Base-by-base conservation (phyloP, 2,329 filamentous ascomycete species). In the Calonectria hawksworthii region DNA sequence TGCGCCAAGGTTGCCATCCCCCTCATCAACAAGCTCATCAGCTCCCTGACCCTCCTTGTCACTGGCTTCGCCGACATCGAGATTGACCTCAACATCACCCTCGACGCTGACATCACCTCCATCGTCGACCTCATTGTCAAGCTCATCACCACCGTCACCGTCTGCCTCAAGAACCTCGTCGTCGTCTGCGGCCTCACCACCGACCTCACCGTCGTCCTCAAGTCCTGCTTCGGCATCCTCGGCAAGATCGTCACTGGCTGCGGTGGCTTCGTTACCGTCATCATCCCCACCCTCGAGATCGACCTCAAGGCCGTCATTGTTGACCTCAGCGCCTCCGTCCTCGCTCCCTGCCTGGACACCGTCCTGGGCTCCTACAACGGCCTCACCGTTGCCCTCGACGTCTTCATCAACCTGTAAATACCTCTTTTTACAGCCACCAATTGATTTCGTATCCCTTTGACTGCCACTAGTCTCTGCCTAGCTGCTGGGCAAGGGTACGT, bases 321-420 rank as follows among this genome's bases (percentile, higher is more conserved):
- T 23, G 56, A 63, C 56, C 34, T 63, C 23, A 41, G 56, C 34
- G 56, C 23, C 56, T 41, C 34, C 16, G 36, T 63, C 56, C 56
- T 63, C 34, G n/a, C 56, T 9, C 34, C 56, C 13, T 63, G 56
- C 56, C 56, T 63, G n/a, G 56, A 21, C 56, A 41, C n/a, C 13
- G 56, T 63, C 34, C 36, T 63, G n/a, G n/a, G 23, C 56, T 63
- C 56, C 23, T 14, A 10, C 56, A 63, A 13, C 56, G 34, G 56
- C 14, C 56, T 63, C 26, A 63, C 56, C 56, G 56, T 63, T 11
- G 56, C 56, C 26, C 56, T 63, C 18, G 56, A 41, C 11, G 56
- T 63, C 56, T 63, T 28, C 56, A 26, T 63, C 56, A 63, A 63
- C 56, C 56, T 63, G 56, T 63, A 63, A 63, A 63, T 41, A 41